These are phyloP conservation scores for Colletotrichum viniferum DNA, from an alignment of 2,329 filamentous ascomycete species.

Conservation along the genomic window DNA sequence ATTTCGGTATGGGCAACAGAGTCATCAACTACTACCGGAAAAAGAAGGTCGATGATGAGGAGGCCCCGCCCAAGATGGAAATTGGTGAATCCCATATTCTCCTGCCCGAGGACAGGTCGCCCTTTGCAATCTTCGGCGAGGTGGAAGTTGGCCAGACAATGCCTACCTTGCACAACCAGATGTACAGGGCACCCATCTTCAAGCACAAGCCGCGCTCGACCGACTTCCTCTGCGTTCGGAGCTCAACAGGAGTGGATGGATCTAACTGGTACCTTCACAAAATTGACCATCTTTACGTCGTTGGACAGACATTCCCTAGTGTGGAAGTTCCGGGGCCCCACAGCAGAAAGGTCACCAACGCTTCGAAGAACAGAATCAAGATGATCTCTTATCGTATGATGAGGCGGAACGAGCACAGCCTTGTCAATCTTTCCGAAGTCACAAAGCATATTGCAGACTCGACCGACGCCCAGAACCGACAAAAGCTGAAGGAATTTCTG, in stretches of 20 bases:
- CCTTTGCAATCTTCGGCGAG: slow-evolving; percentile 92
- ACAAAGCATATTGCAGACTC: slow-evolving; percentile 92
- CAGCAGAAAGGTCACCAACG: slow-evolving; percentile 92
- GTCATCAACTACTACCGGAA: slow-evolving; percentile 97
- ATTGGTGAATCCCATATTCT: slow-evolving; percentile 89
- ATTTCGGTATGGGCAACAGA: slow-evolving; percentile 96
- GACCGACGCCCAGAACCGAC: slow-evolving; percentile 92
- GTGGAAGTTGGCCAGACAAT: slow-evolving; percentile 91
- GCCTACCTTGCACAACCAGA: slow-evolving; percentile 89
- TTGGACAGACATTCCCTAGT: slow-evolving; percentile 91
- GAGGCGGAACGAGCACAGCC: slow-evolving; percentile 71
- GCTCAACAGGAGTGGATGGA: slow-evolving; percentile 78
- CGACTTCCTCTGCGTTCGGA: slow-evolving; percentile 88
- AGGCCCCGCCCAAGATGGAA: slow-evolving; percentile 76
- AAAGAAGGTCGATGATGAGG: slow-evolving; percentile 74
- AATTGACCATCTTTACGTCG: slow-evolving; percentile 88
- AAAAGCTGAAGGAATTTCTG: slow-evolving; percentile 97
- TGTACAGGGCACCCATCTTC: slow-evolving; percentile 95
- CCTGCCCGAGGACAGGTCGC: slow-evolving; percentile 91
- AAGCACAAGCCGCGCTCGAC: slow-evolving; percentile 77
- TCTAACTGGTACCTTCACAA: slow-evolving; percentile 83
- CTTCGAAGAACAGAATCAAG: slow-evolving; percentile 95
- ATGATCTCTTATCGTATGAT: slow-evolving; percentile 94
- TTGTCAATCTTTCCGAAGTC: slow-evolving; percentile 80
- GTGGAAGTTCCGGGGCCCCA: slow-evolving; percentile 93